Evolutionary conservation across 179 eudicot species (phyloP), one percentile per base, ranked within the genome.

Genomic region (Dionaea muscipula): DNA sequence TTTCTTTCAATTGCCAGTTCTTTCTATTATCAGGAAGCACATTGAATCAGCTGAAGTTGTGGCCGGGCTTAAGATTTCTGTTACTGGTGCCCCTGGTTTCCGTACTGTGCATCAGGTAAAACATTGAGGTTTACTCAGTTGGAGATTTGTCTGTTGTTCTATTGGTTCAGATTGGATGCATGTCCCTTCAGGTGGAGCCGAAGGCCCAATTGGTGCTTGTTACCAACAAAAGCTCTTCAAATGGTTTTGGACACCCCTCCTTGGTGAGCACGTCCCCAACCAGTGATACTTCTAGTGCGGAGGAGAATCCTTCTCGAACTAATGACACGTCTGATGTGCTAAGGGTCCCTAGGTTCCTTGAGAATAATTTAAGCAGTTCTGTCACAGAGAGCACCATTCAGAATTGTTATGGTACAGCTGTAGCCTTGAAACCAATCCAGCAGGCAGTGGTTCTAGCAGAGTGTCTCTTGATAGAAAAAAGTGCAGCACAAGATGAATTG

Each of bases 31-130:
- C 71, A 88, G 95, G 75, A 47, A 59, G 53, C 77, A 78, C 70
- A 76, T 84, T 70, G 80, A 80, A 68, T 78, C 78, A 40, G 94
- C 95, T 44, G 81, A 78, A 61, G 57, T 41, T 39, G 73, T 75
- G 21, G 64, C 74, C 13, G 84, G 80, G 26, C 80, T 84, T 65
- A 72, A 76, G 57, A 76, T 80, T 61, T 77, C 76, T 65, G 78
- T 90, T 50, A 78, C 85, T 57, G 97, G 97, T 47, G 85, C 91
- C 61, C 67, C 86, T 53, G 97, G 97, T 56, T 78, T 81, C 61
- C 95, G 95, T 44, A 90, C 95, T 22, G 69, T 75, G 56, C 87
- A 90, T 62, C 97, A 90, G 74, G 97, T 86, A 71, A 4, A 16
- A 2, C 33, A 49, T 3, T 15, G 12, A 7, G 15, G 12, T 26